phyloP scores from a whole-genome alignment of 352 stramenopile species.

The Pythium guiyangense region DNA sequence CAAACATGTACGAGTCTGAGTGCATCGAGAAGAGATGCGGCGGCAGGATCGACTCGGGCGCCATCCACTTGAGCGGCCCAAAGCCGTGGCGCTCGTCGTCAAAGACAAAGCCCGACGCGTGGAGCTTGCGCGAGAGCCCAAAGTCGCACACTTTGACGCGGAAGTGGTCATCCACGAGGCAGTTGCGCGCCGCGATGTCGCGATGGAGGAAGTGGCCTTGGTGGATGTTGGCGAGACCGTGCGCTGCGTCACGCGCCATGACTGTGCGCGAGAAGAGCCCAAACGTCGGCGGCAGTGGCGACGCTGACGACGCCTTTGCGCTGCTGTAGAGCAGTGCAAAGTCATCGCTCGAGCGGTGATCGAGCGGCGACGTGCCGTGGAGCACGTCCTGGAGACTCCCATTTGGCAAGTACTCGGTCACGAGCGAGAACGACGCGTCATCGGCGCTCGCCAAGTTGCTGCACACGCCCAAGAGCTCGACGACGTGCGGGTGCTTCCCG shows the following conservation, averaged over 20 bases:
- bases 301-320: neutral
- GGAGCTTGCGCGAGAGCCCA: constrained; percentile 49
- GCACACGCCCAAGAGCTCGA: constrained; percentile 51
- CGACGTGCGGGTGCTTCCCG: constrained; percentile 66
- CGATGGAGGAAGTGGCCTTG: constrained; percentile 55
- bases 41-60: constrained; percentile 56
- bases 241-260: constrained; percentile 62
- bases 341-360: neutral
- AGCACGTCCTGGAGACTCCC: constrained; percentile 56
- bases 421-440: constrained; percentile 27
- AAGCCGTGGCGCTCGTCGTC: constrained; percentile 56
- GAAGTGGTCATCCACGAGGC: constrained; percentile 52
- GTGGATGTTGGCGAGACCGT: constrained; percentile 65
- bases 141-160: constrained; percentile 76
- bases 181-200: constrained; percentile 68
- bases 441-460: constrained; percentile 1
- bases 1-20: constrained; percentile 78
- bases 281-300: constrained; percentile 8
- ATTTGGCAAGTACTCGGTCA: constrained; percentile 68
- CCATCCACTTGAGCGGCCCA: constrained; percentile 73
- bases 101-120: constrained; percentile 57
- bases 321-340: constrained; percentile 9
- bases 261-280: constrained; percentile 54
- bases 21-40: constrained; percentile 66
- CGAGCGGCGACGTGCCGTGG: constrained; percentile 4